These are phyloP conservation scores for Colletotrichum cuscutae DNA, from an alignment of 2,329 filamentous ascomycete species.

Conservation along the genomic window DNA sequence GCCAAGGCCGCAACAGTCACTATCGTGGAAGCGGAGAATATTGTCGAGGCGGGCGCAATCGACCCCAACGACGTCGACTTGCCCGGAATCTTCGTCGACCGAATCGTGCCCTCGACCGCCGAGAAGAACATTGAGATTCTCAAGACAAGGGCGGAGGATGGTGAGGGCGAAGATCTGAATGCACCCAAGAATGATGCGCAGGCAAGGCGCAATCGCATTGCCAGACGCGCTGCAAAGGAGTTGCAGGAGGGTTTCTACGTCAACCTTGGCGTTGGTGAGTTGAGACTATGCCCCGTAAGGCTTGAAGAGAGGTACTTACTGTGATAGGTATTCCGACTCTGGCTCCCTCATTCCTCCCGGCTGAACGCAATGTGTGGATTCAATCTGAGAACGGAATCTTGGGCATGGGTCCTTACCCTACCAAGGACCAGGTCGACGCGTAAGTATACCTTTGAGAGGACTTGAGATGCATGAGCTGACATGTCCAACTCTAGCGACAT, in stretches of 20 bases:
- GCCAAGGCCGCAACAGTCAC: constrained; percentile 82
- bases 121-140: constrained; percentile 78
- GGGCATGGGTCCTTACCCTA: constrained; percentile 85
- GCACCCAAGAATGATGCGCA: constrained; percentile 58
- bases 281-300: background rate
- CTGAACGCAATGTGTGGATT: constrained; percentile 79
- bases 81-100: constrained; percentile 84
- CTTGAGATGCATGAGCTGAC: background rate
- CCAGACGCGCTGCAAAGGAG: constrained; percentile 80
- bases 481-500: constrained; percentile 63
- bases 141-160: constrained; percentile 62
- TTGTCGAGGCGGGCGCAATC: constrained; percentile 79
- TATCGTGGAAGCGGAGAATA: constrained; percentile 87
- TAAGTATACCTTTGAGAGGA: constrained; percentile 32
- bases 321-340: constrained; percentile 80
- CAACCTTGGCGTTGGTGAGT: constrained; percentile 73
- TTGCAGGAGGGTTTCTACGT: constrained; percentile 84
- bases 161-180: constrained; percentile 41
- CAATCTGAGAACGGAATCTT: constrained; percentile 90
- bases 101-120: constrained; percentile 79
- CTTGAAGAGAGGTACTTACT: background rate
- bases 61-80: constrained; percentile 80
- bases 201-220: constrained; percentile 75
- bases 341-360: constrained; percentile 79
- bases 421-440: constrained; percentile 75